Percentiles rank a stretch among this genome's conserved stretches.
Evolutionary conservation across 2,329 filamentous ascomycete species (phyloP).

Genomic region (Aspergillus brasiliensis): DNA sequence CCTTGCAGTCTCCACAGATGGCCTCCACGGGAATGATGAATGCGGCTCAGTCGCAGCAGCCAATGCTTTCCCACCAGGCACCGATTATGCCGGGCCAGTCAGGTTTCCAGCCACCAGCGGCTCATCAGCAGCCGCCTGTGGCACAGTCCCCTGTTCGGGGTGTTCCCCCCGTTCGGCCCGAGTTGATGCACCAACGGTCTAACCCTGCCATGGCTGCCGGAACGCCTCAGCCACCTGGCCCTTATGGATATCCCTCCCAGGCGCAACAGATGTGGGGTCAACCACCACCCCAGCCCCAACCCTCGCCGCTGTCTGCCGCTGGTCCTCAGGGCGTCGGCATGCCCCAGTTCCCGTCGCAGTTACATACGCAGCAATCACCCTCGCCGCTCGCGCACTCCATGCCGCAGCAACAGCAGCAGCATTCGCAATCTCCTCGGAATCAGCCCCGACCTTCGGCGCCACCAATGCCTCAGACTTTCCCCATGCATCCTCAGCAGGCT

Average conservation of each 20-base stretch:
- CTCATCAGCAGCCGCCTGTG: conserved; percentile 40
- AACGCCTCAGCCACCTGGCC: conserved; percentile 44
- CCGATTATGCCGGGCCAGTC: conserved; percentile 55
- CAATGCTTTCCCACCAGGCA: conserved; percentile 45
- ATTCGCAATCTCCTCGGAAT: conserved; percentile 47
- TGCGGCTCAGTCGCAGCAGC: conserved; percentile 37
- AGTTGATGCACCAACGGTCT: conserved; percentile 68
- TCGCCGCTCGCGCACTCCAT: conserved; percentile 39
- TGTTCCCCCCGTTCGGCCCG: conserved; percentile 63
- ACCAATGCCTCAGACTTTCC: conserved; percentile 41
- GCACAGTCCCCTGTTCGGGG: conserved; percentile 72
- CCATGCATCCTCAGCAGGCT: conserved; percentile 39
- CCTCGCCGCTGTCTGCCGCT: conserved; percentile 52
- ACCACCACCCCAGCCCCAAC: conserved; percentile 64
- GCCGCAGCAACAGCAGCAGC: conserved; percentile 41
- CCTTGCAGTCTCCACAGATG: conserved; percentile 43
- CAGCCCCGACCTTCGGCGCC: conserved; percentile 39
- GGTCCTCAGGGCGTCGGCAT: conserved; percentile 44
- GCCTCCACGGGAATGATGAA: conserved; percentile 37
- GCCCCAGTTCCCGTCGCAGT: conserved; percentile 44
- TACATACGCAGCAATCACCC: conserved; percentile 39
- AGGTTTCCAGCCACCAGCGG: conserved; percentile 67
- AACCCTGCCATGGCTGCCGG: conserved; percentile 58
- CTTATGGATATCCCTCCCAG: conserved; percentile 60
- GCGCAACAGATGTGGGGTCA: conserved; percentile 70